Evolutionary conservation across 305 asterid species (phyloP), one percentile per base, ranked within the genome.

Genomic region (Solanum hybrid): DNA sequence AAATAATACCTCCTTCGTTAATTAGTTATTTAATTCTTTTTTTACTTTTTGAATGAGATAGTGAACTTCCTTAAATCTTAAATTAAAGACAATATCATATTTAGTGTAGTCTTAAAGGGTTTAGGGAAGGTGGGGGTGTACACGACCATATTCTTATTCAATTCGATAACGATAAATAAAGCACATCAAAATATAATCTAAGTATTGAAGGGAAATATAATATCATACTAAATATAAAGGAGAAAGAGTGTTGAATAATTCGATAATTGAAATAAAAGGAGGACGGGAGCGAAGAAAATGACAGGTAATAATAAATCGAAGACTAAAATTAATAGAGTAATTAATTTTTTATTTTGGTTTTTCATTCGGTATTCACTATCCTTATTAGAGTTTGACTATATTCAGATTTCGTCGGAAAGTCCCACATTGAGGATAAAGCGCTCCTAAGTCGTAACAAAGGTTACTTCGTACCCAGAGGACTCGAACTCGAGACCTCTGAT

Each of bases 381-480:
- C 1, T 1, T 0, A 57, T 57, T 57, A 0, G 1, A 57, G 24
- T 18, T 0, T 0, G 2, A 18, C 4, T 57, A 18, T 18, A 18
- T 57, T 0, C 11, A 61, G 1, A 61, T 61, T 57, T 0, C 2
- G 2, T 0, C 5, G 11, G 0, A 57, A 57, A 18, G 4, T 57
- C 1, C 4, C 1, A 57, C 4, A 57, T 57, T 57, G 67, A 1
- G 0, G 4, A 1, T 6, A 6, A 57, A 51, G n/a, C 0, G 67
- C 67, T 57, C 10, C 24, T 57, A 57, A 51, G 8, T 51, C 67
- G 1, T 51, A 18, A 51, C 10, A 57, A 57, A 57, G 10, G 4
- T 1, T 1, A 57, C 1, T 57, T 0, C 2, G 10, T 57, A 57
- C 24, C 0, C 10, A 61, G 0, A 0, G 4, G 1, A 61, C 5